Conservation (phyloP, 441 rosid species). For the Gossypium aridum region DNA sequence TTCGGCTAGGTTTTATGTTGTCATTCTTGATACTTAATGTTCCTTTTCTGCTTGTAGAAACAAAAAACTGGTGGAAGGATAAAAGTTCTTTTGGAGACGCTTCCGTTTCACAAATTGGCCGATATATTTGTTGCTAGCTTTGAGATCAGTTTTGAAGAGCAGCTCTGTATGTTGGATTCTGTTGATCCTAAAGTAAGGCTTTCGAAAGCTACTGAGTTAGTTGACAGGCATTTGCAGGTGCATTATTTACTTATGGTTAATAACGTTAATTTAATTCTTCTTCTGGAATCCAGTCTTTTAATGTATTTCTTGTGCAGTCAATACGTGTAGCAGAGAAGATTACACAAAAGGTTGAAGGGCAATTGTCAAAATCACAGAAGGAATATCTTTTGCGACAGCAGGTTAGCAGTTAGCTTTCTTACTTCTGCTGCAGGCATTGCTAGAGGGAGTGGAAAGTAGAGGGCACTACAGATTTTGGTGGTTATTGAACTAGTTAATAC, state of each 20-base stretch:
- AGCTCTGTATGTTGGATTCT: slow-evolving; percentile 87
- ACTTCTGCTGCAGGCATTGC: background rate
- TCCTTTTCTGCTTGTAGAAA: slow-evolving; percentile 43
- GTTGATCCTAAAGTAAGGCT: slow-evolving; percentile 88
- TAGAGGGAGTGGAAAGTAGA: background rate
- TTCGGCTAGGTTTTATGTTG: background rate
- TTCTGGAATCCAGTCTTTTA: slow-evolving; percentile 17
- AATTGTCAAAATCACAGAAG: slow-evolving; percentile 88
- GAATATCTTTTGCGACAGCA: slow-evolving; percentile 99
- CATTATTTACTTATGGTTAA: slow-evolving; percentile 16
- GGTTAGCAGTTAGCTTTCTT: slow-evolving; percentile 64
- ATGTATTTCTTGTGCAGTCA: slow-evolving; percentile 60
- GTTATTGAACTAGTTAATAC: background rate
- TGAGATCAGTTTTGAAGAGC: slow-evolving; percentile 98
- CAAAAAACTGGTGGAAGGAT: slow-evolving; percentile 95
- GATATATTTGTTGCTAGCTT: slow-evolving; percentile 99
- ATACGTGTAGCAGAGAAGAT: slow-evolving; percentile 99
- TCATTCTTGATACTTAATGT: slow-evolving; percentile 10
- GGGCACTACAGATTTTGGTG: background rate
- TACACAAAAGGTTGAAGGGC: slow-evolving; percentile 98
- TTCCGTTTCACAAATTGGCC: slow-evolving; percentile 93
- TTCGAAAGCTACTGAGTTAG: slow-evolving; percentile 92
- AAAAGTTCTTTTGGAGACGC: slow-evolving; percentile 92
- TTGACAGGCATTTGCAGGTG: slow-evolving; percentile 98
- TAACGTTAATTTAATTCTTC: slow-evolving; percentile 15